Evolutionary conservation across 2,329 filamentous ascomycete genomes (phyloP), one percentile per base, ranked within the genome.

Genomic region (Penicillium capsulatum): DNA sequence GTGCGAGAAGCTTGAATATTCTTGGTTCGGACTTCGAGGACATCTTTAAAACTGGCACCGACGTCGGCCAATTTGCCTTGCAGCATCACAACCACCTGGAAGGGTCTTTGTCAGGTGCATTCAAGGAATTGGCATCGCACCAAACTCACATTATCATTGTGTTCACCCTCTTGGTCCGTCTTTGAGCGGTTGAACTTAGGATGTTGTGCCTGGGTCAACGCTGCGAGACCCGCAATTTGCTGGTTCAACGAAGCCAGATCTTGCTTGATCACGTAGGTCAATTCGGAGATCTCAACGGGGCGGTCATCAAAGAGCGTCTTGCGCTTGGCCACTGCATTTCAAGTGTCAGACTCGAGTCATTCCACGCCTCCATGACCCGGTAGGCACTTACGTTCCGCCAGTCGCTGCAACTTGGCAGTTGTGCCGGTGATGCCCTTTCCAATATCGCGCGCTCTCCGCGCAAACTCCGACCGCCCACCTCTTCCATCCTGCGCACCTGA

Each of bases 201-300:
- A 55, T 91, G 84, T 65, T 90, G 83, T 43, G 86, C 78, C 38
- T 82, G 79, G 10, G 88, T 84, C 31, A 96, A 75, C 5, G 76
- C 70, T 61, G 94, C 86, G n/a, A 98, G 73, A 7, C 76, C 74
- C 31, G 85, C 84, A 55, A 97, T 97, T 60, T 94, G 86, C 52
- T 88, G 81, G 67, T 96, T 97, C 42, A 86, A 66, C 3, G 76
- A 81, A 1, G 88, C 87, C 36, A 97, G 79, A 59, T 97, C 91
- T 73, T 97, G 91, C 71, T 97, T 97, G 74, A 97, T 96, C 60
- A 97, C 86, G 60, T 90, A 96, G 6, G 90, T 96, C 64, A 96
- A 80, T 67, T 97, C 89, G 65, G 92, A 92, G 65, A 97, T 96
- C 68, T 98, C 92, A 39, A 96, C 86, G 0, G 92, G 89, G 62